Base-by-base conservation (phyloP, 2,329 filamentous ascomycete species). In the Chaetomium strumarium region DNA sequence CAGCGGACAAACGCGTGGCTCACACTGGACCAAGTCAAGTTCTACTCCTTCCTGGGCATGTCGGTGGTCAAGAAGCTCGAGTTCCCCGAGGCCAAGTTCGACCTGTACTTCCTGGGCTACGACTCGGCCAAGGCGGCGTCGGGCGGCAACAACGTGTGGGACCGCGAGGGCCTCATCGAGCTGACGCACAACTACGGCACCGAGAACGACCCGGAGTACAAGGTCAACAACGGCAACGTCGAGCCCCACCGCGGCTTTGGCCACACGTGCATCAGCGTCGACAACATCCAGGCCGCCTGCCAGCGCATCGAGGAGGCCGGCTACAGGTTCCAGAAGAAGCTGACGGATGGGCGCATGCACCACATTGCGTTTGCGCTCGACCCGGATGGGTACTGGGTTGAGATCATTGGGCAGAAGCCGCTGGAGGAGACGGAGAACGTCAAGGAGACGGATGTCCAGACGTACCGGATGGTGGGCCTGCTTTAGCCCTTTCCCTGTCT, bases 71-170 rank as follows among this genome's bases (percentile, higher is more conserved):
- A 88, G 65, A 88, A 91, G 72, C 77, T 93, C 43, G 76, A 86
- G 57, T 88, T 90, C 66, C 87, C 91, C 13, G 90, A 96, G 55
- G 83, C 82, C 70, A 96, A 95, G 67, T 97, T 97, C 70, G 89
- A 93, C 64, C 82, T 96, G 29, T 97, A 97, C 77, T 97, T 97
- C 74, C 78, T 99, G 55, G 90, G 85, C 55, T 97, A 95, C 72
- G 86, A 96, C 67, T 80, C 82, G 31, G 81, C 89, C 10, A 76
- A 80, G 36, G 86, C 92, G 13, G 73, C 81, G n/a, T 93, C 88
- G 10, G 75, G 80, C 52, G 86, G 85, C 63, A 84, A 84, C 58
- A 81, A 85, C 65, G 66, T 72, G 30, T 91, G 85, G 74, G 89
- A 96, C 70, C 86, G 93, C 50, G 86, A 95, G 70, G 93, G 89